phyloP scores from a whole-genome alignment of 1,284 basidiomycete species.

The Naganishia cerealis region DNA sequence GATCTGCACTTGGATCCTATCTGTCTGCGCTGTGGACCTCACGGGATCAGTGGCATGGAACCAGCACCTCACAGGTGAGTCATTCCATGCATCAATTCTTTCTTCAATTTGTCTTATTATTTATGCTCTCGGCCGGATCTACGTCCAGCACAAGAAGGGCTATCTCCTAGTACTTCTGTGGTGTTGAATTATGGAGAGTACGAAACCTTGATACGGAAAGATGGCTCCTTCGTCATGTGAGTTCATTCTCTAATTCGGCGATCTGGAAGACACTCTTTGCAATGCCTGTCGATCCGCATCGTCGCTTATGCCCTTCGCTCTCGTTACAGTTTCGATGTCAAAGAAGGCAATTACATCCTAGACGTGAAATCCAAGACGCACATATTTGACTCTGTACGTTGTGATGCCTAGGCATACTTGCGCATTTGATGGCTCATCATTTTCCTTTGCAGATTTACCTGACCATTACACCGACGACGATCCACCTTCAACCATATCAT shows the following conservation, averaged over 20 bases:
- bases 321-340: constrained; percentile 37
- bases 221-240: constrained; percentile 47
- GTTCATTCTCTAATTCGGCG: constrained; percentile 11
- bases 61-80: constrained; percentile 11
- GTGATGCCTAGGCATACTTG: background rate
- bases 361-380: constrained; percentile 44
- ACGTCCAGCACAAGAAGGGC: constrained; percentile 21
- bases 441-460: constrained; percentile 39
- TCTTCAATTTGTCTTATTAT: background rate
- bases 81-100: background rate
- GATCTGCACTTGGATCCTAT: constrained; percentile 1
- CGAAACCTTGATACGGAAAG: constrained; percentile 40
- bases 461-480: constrained; percentile 35
- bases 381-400: constrained; percentile 40
- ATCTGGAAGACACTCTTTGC: background rate
- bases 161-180: constrained; percentile 41
- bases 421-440: background rate
- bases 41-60: constrained; percentile 16
- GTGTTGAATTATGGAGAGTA: constrained; percentile 41
- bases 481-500: constrained; percentile 63
- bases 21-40: constrained; percentile 7
- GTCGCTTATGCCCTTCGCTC: background rate
- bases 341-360: constrained; percentile 44
- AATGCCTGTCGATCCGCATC: background rate
- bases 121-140: background rate